phyloP scores from a whole-genome alignment of 2,329 filamentous ascomycete genomes.

The Zasmidium citrigriseum region DNA sequence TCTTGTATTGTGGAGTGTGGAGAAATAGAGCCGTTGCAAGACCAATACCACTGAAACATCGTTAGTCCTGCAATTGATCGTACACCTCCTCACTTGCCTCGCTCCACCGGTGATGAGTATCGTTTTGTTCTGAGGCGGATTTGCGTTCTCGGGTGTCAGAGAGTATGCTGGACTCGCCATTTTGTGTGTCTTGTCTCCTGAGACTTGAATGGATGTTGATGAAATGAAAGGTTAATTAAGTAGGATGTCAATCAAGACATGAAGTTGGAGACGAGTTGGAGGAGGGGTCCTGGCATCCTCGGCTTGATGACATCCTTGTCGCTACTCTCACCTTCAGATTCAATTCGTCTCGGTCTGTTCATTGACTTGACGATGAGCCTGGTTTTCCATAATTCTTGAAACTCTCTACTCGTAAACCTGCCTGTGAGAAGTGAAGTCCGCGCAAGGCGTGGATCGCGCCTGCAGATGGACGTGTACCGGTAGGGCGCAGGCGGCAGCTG shows the following conservation, averaged over 20 bases:
- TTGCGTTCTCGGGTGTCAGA: conserved; percentile 25
- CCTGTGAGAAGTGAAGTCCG: conserved; percentile 3
- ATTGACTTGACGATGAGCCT: too few relatives aligned
- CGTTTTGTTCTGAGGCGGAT: conserved; percentile 28
- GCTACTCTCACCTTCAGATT: too few relatives aligned
- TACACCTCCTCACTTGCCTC: conserved; percentile 6
- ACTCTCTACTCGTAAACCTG: too few relatives aligned
- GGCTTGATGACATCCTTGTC: too few relatives aligned
- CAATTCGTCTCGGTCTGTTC: too few relatives aligned
- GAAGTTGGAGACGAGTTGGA: too few relatives aligned
- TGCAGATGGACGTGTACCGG: background rate
- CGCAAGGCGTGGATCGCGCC: background rate
- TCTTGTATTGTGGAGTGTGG: conserved; percentile 27
- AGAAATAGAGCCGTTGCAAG: conserved; percentile 34
- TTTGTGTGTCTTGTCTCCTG: background rate
- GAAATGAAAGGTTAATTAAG: background rate
- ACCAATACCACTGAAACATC: conserved; percentile 30
- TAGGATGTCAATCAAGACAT: too few relatives aligned
- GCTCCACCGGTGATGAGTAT: conserved; percentile 35
- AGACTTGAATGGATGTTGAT: background rate
- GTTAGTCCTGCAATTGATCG: background rate
- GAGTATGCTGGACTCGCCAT: conserved; percentile 32
- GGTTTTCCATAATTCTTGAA: too few relatives aligned
- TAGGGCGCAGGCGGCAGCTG: background rate
- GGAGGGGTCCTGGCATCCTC: too few relatives aligned